phyloP scores from a whole-genome alignment of 768 basidiomycete species.

The Termitomyces sp. region DNA sequence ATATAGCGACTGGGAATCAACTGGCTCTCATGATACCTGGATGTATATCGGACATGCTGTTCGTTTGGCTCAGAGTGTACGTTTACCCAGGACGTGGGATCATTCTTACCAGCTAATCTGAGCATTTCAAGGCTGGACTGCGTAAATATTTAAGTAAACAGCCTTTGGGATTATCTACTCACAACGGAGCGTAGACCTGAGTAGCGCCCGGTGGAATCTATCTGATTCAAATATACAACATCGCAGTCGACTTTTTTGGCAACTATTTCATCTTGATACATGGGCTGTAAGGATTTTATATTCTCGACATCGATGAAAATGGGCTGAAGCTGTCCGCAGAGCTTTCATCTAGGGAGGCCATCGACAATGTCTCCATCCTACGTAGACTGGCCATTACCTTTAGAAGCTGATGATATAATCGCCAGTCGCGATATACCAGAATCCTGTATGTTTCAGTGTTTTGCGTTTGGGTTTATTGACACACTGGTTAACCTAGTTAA shows the following conservation, averaged over 20 bases:
- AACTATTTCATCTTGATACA: constrained; percentile 59
- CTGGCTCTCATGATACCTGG: constrained; percentile 46
- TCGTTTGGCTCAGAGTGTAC: constrained; percentile 54
- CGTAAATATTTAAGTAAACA: constrained; percentile 28
- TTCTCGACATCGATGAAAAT: not conserved
- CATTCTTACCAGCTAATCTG: not conserved
- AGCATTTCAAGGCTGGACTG: constrained; percentile 36
- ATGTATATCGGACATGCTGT: constrained; percentile 54
- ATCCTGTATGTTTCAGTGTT: constrained; percentile 32
- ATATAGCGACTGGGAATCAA: constrained; percentile 45
- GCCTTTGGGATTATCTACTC: not conserved
- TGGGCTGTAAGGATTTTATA: constrained; percentile 40
- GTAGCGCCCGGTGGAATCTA: constrained; percentile 57
- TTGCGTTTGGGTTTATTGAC: not conserved
- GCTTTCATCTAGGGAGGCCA: constrained; percentile 57
- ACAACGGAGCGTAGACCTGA: constrained; percentile 39
- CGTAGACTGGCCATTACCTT: constrained; percentile 54
- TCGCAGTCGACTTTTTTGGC: constrained; percentile 62
- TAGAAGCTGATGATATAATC: constrained; percentile 31
- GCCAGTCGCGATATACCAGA: constrained; percentile 30
- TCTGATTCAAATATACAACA: constrained; percentile 36
- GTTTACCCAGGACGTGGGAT: constrained; percentile 17
- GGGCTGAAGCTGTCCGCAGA: constrained; percentile 29
- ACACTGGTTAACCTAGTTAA: constrained; percentile 34
- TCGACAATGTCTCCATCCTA: constrained; percentile 46